phyloP scores from a whole-genome alignment of 2,329 filamentous ascomycete species.

The Colletotrichum liriopes region DNA sequence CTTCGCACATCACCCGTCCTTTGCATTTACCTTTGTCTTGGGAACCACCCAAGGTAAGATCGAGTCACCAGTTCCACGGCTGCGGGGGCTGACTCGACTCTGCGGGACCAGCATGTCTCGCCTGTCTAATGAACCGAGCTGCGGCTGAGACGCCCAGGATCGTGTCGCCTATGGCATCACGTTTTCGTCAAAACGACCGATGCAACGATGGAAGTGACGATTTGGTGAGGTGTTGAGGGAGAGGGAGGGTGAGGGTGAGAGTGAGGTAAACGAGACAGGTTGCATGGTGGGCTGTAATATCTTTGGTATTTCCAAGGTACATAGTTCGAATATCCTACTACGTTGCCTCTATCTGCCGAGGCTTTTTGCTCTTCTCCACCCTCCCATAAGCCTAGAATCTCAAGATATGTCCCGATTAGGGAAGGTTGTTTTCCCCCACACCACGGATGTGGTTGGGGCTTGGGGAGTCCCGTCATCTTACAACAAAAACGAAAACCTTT shows the following conservation, averaged over 20 bases:
- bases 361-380: conserved; percentile 15
- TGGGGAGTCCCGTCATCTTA: background rate
- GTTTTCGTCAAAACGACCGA: conserved; percentile 25
- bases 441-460: background rate
- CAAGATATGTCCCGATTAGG: conserved; percentile 37
- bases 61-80: conserved; percentile 16
- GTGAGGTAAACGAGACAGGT: background rate
- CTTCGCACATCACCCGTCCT: conserved; percentile 15
- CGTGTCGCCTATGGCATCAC: conserved; percentile 21
- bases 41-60: background rate
- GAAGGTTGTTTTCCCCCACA: conserved; percentile 15
- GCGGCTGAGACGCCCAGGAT: background rate
- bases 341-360: conserved; percentile 10
- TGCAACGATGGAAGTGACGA: background rate
- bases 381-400: conserved; percentile 18
- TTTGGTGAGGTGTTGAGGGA: background rate
- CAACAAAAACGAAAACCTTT: conserved; percentile 4
- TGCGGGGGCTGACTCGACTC: conserved; percentile 12
- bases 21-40: background rate
- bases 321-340: conserved; percentile 24
- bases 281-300: conserved; percentile 1
- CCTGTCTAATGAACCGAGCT: conserved; percentile 2
- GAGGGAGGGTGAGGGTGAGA: background rate
- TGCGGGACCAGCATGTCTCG: background rate
- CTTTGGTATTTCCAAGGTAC: conserved; percentile 20